Percentiles rank a stretch among this genome's conserved stretches.
Evolutionary conservation across 768 basidiomycete species (phyloP).

Genomic region (Pilatotrama ljubarskyi): DNA sequence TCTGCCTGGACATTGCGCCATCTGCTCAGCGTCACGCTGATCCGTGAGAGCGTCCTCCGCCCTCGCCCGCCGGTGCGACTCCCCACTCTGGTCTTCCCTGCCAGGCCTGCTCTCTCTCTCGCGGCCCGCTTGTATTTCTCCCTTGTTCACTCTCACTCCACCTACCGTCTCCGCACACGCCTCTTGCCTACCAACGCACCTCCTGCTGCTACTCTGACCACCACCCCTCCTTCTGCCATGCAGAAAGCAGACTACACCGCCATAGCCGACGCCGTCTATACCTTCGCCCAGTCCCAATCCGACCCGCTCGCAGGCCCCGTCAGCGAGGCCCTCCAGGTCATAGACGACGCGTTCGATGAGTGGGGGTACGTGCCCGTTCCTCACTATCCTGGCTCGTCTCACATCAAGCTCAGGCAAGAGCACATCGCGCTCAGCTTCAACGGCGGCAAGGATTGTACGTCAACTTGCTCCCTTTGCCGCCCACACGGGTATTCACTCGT

Average conservation of each 20-base stretch:
- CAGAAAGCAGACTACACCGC: constrained; percentile 48
- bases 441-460: constrained; percentile 96
- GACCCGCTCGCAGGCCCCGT: constrained; percentile 61
- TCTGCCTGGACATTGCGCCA: no score
- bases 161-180: no score
- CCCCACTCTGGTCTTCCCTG: no score
- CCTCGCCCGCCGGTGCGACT: no score
- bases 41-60: no score
- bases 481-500: neutral
- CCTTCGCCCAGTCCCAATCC: constrained; percentile 52
- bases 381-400: neutral
- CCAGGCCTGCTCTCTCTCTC: no score
- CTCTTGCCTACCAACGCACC: no score
- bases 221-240: constrained; percentile 9
- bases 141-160: no score
- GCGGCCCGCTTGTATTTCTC: no score
- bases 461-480: no score
- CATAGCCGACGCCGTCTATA: constrained; percentile 61
- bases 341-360: constrained; percentile 72
- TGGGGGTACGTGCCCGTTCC: constrained; percentile 68
- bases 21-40: no score
- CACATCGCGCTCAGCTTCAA: constrained; percentile 91
- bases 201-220: neutral
- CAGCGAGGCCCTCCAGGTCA: constrained; percentile 78
- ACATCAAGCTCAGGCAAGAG: constrained; percentile 50